These are phyloP conservation scores for Parsonsia alboflavescens DNA, from an alignment of 257 asterid genomes.

Conservation along the genomic window DNA sequence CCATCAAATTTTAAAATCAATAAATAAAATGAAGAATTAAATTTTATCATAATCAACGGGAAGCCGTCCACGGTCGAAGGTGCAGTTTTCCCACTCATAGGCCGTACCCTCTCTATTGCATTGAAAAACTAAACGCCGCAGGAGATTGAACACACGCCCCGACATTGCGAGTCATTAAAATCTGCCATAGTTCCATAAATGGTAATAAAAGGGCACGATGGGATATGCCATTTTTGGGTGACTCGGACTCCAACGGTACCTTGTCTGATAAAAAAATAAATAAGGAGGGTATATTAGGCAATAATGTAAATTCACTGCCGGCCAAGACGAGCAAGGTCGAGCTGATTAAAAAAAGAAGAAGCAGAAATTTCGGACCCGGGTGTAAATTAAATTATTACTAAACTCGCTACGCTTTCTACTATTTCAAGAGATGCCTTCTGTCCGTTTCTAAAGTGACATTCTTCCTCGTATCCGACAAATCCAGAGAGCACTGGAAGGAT, in stretches of 20 bases:
- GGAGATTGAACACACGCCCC: not conserved
- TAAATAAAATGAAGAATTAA: no score
- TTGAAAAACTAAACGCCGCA: no score
- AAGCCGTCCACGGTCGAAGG: no score
- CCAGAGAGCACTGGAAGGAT: not conserved
- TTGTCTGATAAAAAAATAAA: no score
- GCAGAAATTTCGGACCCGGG: no score
- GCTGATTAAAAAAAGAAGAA: not conserved
- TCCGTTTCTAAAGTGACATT: not conserved
- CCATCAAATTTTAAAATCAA: no score
- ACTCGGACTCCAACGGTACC: not conserved
- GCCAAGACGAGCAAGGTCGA: not conserved
- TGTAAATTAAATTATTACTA: not conserved
- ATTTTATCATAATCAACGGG: no score
- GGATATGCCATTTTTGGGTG: not conserved
- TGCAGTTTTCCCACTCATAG: no score
- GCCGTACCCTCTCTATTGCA: no score
- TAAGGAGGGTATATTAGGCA: no score
- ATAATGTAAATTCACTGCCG: not conserved
- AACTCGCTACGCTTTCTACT: not conserved
- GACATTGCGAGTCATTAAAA: not conserved
- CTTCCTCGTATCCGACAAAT: conserved; percentile 6
- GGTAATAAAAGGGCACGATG: not conserved
- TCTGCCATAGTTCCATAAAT: not conserved
- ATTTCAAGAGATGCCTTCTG: conserved; percentile 4